Base-by-base conservation (phyloP, 768 basidiomycete genomes). In the Trametes villosa region DNA sequence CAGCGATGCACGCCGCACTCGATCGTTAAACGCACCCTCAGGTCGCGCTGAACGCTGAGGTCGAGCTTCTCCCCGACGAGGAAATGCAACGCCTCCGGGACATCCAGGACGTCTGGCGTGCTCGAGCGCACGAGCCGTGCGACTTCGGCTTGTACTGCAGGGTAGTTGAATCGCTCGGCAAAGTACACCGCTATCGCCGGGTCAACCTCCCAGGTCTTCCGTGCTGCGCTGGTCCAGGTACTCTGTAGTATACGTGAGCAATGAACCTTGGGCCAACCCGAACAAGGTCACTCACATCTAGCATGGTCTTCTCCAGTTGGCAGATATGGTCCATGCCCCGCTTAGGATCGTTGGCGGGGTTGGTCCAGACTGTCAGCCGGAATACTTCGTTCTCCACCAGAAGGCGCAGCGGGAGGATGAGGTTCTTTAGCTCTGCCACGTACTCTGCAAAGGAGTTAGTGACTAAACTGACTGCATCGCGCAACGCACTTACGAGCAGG, bases 341-440 rank as follows among this genome's bases (percentile, higher is more conserved):
- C 65, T 83, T 86, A 5, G 79, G 67, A 63, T 97, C 96, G 60
- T 88, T 90, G 30, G 83, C 81, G 0, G 94, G 92, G 73, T 98
- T 98, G 44, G 80, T 80, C 97, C 97, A 98, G 9, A 98, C 95
- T 4, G 78, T 83, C 42, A 98, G 75, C 17, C 95, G 83, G 67
- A 82, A 86, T 42, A 98, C 86, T 72, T 99, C 97, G 70, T 93
- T 95, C 73, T 96, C 94, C 8, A 94, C 86, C 13, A 98, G 81
- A 9, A 96, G 75, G 22, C 88, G 82, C n/a, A 98, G 77, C 0
- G 96, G 87, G 20, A 83, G 80, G 58, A 89, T 89, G 5, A 90
- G 76, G 44, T 79, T 86, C 56, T 85, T 85, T 38, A 96, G 83
- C 41, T 82, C 81, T 5, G 78, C 74, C 13, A 74, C 71, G 67